phyloP scores from a whole-genome alignment of 768 basidiomycete species.

The Hericium erinaceus region DNA sequence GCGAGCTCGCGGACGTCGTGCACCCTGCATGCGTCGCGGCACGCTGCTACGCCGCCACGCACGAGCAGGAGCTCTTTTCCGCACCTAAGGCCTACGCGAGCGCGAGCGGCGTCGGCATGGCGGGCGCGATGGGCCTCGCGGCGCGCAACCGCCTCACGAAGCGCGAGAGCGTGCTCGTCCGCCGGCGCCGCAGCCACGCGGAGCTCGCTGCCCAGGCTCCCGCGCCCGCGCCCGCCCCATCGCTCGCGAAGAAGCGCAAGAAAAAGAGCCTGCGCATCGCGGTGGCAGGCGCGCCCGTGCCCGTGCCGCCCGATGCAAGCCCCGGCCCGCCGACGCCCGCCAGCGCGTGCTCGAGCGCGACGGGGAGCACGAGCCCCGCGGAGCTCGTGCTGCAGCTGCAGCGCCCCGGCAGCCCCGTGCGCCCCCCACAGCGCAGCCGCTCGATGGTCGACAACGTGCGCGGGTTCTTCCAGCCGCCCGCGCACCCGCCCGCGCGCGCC shows the following conservation, averaged over 20 bases:
- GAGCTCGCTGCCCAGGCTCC: slow-evolving; percentile 5
- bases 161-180: slow-evolving; percentile 64
- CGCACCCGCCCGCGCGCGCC: slow-evolving; percentile 11
- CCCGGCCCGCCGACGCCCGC: slow-evolving; percentile 1
- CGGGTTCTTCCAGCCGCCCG: slow-evolving; percentile 35
- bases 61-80: slow-evolving; percentile 57
- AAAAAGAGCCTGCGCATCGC: not conserved
- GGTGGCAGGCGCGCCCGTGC: slow-evolving; percentile 1
- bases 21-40: slow-evolving; percentile 65
- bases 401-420: slow-evolving; percentile 15
- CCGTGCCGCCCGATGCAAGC: slow-evolving; percentile 4
- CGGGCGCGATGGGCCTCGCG: slow-evolving; percentile 49
- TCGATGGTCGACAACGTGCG: slow-evolving; percentile 58
- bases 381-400: not conserved
- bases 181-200: slow-evolving; percentile 43
- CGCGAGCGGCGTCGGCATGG: slow-evolving; percentile 28
- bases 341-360: slow-evolving; percentile 11
- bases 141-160: slow-evolving; percentile 49
- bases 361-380: slow-evolving; percentile 3
- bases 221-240: not conserved
- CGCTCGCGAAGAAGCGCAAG: not conserved
- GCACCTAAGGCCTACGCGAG: slow-evolving; percentile 18
- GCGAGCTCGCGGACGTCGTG: slow-evolving; percentile 71
- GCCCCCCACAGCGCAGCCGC: slow-evolving; percentile 29
- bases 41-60: slow-evolving; percentile 53